phyloP scores from a whole-genome alignment of 1,284 basidiomycete species.

The Austropuccinia psidii region DNA sequence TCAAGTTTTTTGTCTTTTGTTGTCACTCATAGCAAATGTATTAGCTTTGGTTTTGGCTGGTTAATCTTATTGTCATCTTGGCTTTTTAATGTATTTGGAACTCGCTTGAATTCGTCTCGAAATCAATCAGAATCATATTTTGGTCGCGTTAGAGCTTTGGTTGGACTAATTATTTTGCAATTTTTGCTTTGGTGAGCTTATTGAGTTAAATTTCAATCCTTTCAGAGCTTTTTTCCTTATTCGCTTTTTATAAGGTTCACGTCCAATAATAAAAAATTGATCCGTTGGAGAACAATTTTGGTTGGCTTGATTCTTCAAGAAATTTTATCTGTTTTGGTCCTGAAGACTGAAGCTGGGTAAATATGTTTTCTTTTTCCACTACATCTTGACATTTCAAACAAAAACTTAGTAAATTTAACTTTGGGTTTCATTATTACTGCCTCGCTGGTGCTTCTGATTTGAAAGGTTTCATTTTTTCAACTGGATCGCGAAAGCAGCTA shows the following conservation, averaged over 20 bases:
- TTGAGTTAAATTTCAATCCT: conserved; percentile 40
- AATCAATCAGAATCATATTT: conserved; percentile 59
- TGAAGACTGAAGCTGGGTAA: conserved; percentile 62
- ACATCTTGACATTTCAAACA: neutral
- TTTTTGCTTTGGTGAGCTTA: conserved; percentile 56
- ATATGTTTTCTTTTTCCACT: neutral
- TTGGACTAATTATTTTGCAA: conserved; percentile 70
- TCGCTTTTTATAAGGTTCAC: conserved; percentile 3
- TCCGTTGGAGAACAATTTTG: conserved; percentile 54
- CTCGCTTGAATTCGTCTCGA: too few species aligned
- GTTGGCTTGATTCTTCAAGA: conserved; percentile 77
- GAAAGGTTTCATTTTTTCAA: conserved; percentile 65
- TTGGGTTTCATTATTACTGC: neutral
- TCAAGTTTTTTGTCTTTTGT: too few species aligned
- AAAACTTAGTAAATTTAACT: neutral
- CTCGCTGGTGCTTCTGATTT: neutral
- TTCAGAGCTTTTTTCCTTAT: neutral
- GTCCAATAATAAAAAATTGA: conserved; percentile 13
- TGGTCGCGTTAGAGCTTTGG: conserved; percentile 70
- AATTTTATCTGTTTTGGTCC: conserved; percentile 71
- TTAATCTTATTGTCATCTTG: conserved; percentile 63
- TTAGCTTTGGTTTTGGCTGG: conserved; percentile 9
- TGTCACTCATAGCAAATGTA: neutral
- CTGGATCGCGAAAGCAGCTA: conserved; percentile 38
- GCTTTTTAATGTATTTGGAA: conserved; percentile 74